Conservation (phyloP, 164 flowering plant species). For the grape (Vitis vinifera) region ASM3070453v1 NC_081814.1:1091001-1091500, state of each 20-base stretch:
- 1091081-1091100: background rate
- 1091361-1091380: background rate
- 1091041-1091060: background rate
- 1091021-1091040: background rate
- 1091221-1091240: too few species aligned
- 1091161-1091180: too few species aligned
- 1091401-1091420: too few species aligned
- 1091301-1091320: background rate
- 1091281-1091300: background rate
- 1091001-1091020: background rate
- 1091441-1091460: too few species aligned
- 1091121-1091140: background rate
- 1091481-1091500: background rate
- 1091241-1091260: too few species aligned
- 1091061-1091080: background rate
- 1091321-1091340: background rate
- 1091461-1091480: too few species aligned
- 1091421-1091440: too few species aligned
- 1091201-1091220: too few species aligned
- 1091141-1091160: background rate
- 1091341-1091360: background rate
- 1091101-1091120: background rate
- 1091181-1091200: too few species aligned
- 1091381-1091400: too few species aligned
- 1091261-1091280: background rate